Conservation (phyloP, 1,139 yeast species). For the Yamadazyma dendronema region DNA sequence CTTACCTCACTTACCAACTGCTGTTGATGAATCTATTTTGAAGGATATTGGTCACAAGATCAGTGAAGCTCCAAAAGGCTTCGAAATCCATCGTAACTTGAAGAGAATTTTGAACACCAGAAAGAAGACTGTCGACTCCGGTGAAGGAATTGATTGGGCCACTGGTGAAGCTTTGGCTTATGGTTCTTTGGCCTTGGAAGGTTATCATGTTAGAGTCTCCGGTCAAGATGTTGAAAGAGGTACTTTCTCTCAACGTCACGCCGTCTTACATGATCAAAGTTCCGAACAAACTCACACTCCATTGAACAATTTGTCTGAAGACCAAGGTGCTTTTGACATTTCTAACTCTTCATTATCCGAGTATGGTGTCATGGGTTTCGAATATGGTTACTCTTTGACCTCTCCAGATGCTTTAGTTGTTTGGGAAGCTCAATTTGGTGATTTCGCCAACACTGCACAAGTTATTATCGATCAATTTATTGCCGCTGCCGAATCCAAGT, state of each 20-base stretch:
- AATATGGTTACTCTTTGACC: conserved; percentile 96
- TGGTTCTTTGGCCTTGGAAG: conserved; percentile 89
- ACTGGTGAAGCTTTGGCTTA: conserved; percentile 99
- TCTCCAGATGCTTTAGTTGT: conserved; percentile 93
- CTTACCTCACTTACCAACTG: conserved; percentile 95
- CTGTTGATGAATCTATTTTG: conserved; percentile 69
- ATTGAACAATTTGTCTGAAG: conserved; percentile 70
- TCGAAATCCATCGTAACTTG: conserved; percentile 91
- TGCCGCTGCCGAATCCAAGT: conserved; percentile 95
- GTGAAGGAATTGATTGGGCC: conserved; percentile 98
- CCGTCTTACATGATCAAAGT: conserved; percentile 94
- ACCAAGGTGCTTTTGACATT: conserved; percentile 85
- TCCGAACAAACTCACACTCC: conserved; percentile 85
- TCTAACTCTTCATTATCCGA: conserved; percentile 97
- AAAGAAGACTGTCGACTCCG: conserved; percentile 81
- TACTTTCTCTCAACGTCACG: conserved; percentile 99
- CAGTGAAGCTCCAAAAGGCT: conserved; percentile 84
- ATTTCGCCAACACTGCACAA: conserved; percentile 98
- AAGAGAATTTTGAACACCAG: conserved; percentile 90
- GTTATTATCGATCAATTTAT: conserved; percentile 95
- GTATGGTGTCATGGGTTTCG: conserved; percentile 99
- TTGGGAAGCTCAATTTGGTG: conserved; percentile 99
- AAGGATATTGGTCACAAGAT: conserved; percentile 76
- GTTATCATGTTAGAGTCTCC: conserved; percentile 93
- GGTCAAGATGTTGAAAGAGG: conserved; percentile 99